Base-by-base conservation (phyloP, 371 early-diverging fungal genomes). In the Apophysomyces trapeziformis region DNA sequence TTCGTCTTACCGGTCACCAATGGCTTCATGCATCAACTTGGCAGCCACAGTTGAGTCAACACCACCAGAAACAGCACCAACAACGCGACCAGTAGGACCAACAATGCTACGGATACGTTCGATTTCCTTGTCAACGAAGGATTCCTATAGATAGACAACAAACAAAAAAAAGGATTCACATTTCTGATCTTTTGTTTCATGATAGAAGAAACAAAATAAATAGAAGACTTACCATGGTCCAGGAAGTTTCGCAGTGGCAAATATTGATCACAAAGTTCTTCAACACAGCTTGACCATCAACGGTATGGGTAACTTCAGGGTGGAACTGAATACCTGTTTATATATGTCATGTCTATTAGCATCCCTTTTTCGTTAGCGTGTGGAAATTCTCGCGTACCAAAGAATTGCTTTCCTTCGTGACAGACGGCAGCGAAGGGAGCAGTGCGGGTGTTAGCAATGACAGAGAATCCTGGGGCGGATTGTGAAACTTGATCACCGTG, bases 31-130 rank as follows among this genome's bases (percentile, higher is more conserved):
- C 96, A 98, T 95, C 71, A 98, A 84, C 76, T 91, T 93, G 66
- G 99, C 96, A 58, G 99, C 99, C 41, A 98, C 97, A 46, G 97
- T 96, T 13, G 91, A 90, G 76, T 98, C 99, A 26, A 98, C 99
- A 72, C 99, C 99, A 57, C 99, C 99, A 57, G 90, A 90, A 57
- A 98, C 97, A 60, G 99, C 99, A 61, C 99, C 99, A 68, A 98
- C 90, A 38, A 98, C 99, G 70, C 93, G 93, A 21, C 93, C 96
- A 37, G 85, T 90, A 60, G 93, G 92, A 57, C 98, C 98, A 39
- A 97, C 97, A 54, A 96, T 87, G 58, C 84, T 70, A 47, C 95
- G 89, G 68, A 98, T 96, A 64, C 97, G 91, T 62, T 90, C 93
- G 61, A 98, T 91, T 79, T 98, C 99, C 86, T 94, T 96, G 71